Base-by-base conservation (phyloP, 2,329 filamentous ascomycete genomes). In the Daldinia sp. region DNA sequence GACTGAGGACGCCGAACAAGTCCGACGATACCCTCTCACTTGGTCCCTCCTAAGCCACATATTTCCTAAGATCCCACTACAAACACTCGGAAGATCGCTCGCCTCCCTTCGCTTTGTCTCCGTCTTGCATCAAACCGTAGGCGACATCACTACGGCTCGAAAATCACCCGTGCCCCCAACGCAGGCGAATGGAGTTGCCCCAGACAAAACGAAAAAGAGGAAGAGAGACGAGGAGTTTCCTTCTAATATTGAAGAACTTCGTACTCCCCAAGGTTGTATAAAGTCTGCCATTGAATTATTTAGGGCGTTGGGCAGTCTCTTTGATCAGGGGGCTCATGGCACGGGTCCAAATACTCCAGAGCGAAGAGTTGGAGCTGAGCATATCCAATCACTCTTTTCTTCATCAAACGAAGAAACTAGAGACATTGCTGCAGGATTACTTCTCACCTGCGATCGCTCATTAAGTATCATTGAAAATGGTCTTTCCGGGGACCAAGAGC, bases 31-130 rank as follows among this genome's bases (percentile, higher is more conserved):
- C 68, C 83, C 85, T 47, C 73, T 84, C 53, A 80, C 85, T 8
- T 90, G 87, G 90, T 81, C 79, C 27, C 82, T 93, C 32, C 74
- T 93, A 21, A 80, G 81, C 43, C 83, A 83, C 61, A 80, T 90
- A 48, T 82, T 92, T 55, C 79, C 82, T 50, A 79, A 87, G n/a
- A 85, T 94, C 15, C 89, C 91, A 0, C 79, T 87, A 0, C 88
- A 90, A 45, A 88, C 87, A 9, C 81, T 92, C 21, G 90, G 91
- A 7, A 87, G 88, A 60, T 87, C 90, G 3, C 81, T 96, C 5
- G 87, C 86, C 19, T 88, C 93, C 60, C 83, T 89, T 58, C 84
- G 86, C 45, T 92, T 96, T 54, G 77, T 91, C 30, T 77, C 78
- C 0, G 84, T 92, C 8, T 74, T 96, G 39, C 86, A 89, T 69